Conservation (phyloP, 2,329 filamentous ascomycete species). For the Penicillium sp. region DNA sequence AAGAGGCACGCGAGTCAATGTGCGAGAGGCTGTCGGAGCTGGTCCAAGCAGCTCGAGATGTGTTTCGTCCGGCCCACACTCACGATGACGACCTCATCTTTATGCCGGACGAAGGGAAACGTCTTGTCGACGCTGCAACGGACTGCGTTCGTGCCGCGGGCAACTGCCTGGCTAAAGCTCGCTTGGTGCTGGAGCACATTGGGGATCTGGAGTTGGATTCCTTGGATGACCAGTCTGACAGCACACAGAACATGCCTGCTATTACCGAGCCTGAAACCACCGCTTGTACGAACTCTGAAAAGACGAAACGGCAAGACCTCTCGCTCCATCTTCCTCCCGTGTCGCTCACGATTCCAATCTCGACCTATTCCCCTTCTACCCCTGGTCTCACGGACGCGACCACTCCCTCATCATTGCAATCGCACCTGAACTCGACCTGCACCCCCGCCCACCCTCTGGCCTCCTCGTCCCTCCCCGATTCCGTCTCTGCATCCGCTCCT, state of each 20-base stretch:
- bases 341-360: conserved; percentile 41
- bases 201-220: conserved; percentile 80
- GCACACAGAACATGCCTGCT: conserved; percentile 8
- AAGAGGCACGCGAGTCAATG: conserved; percentile 67
- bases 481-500: conserved; percentile 22
- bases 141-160: conserved; percentile 84
- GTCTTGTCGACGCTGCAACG: conserved; percentile 71
- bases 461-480: conserved; percentile 23
- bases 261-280: conserved; percentile 19
- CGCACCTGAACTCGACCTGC: conserved; percentile 31
- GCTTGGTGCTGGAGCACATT: conserved; percentile 76
- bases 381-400: conserved; percentile 33
- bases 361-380: conserved; percentile 28
- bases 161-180: conserved; percentile 83
- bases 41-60: conserved; percentile 72
- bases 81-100: conserved; percentile 71
- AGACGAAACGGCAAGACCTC: conserved; percentile 24
- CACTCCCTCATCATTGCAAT: conserved; percentile 40
- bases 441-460: conserved; percentile 28
- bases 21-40: conserved; percentile 73
- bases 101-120: conserved; percentile 70
- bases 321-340: conserved; percentile 41
- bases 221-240: conserved; percentile 39
- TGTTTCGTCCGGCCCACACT: conserved; percentile 62
- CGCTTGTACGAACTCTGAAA: conserved; percentile 11